phyloP scores from a whole-genome alignment of 2,329 filamentous ascomycete species.

The Purpureocillium lavendulum region DNA sequence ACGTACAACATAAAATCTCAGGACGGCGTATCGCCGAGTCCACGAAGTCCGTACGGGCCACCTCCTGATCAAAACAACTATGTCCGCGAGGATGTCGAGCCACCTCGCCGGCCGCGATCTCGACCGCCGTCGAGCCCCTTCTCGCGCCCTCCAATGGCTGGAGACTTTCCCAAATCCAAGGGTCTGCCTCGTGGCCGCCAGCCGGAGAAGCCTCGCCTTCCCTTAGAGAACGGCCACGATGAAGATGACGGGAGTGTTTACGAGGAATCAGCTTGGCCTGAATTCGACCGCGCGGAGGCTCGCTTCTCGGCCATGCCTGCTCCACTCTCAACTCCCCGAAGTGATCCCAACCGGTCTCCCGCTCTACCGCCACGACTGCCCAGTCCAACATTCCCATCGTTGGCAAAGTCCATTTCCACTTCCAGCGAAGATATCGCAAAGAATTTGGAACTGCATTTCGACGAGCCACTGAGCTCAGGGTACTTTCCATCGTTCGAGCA shows the following conservation, averaged over 20 bases:
- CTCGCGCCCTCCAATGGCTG: constrained; percentile 17
- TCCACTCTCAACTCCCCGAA: constrained; percentile 20
- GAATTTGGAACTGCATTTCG: constrained; percentile 19
- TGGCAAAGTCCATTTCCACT: constrained; percentile 24
- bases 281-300: constrained; percentile 16
- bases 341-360: constrained; percentile 1
- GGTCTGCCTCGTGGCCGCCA: constrained; percentile 27
- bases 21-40: constrained; percentile 7
- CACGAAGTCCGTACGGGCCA: constrained; percentile 14
- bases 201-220: constrained; percentile 9
- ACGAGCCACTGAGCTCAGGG: constrained; percentile 1
- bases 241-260: neutral
- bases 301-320: constrained; percentile 25
- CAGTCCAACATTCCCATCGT: constrained; percentile 25
- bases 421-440: constrained; percentile 21
- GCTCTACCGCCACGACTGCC: constrained; percentile 21
- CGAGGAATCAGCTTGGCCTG: constrained; percentile 5
- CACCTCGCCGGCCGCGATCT: constrained; percentile 5
- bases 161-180: constrained; percentile 23
- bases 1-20: constrained; percentile 12
- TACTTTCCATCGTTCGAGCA: constrained; percentile 6
- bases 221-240: neutral
- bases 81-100: constrained; percentile 6
- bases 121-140: constrained; percentile 17
- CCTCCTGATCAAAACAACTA: constrained; percentile 13